phyloP scores from a whole-genome alignment of 2,329 filamentous ascomycete genomes.

The Claviceps pazoutovae region DNA sequence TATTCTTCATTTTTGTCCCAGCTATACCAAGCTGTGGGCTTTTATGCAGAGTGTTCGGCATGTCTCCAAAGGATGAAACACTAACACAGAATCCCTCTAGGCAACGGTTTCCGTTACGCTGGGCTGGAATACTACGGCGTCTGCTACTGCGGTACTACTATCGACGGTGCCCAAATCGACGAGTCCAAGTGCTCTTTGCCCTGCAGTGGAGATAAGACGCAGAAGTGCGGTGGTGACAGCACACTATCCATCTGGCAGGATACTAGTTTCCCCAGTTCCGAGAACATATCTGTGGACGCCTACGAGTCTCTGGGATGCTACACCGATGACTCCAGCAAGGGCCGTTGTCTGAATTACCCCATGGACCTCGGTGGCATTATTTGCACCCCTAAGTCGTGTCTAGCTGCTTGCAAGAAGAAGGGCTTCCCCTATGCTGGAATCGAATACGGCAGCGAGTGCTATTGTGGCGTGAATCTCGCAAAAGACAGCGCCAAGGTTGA shows the following conservation, averaged over 20 bases:
- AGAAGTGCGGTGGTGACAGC: constrained; percentile 33
- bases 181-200: constrained; percentile 43
- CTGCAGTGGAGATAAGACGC: constrained; percentile 30
- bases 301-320: constrained; percentile 53
- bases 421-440: constrained; percentile 36
- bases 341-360: constrained; percentile 31
- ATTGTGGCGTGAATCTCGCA: constrained; percentile 38
- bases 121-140: constrained; percentile 37
- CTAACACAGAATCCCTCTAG: constrained; percentile 10
- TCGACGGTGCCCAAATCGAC: constrained; percentile 36
- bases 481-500: constrained; percentile 26
- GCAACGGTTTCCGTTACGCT: constrained; percentile 36
- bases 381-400: constrained; percentile 29
- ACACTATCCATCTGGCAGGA: constrained; percentile 35
- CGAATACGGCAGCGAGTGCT: constrained; percentile 32
- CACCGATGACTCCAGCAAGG: constrained; percentile 26
- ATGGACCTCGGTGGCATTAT: constrained; percentile 21
- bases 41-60: no score
- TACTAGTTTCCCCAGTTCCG: constrained; percentile 29
- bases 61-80: background rate
- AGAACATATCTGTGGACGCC: constrained; percentile 30
- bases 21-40: no score
- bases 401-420: constrained; percentile 26
- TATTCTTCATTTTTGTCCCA: background rate
- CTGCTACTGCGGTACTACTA: constrained; percentile 39